Conservation (phyloP, 1,284 basidiomycete genomes). For the Ustilago vetiveriae region DNA sequence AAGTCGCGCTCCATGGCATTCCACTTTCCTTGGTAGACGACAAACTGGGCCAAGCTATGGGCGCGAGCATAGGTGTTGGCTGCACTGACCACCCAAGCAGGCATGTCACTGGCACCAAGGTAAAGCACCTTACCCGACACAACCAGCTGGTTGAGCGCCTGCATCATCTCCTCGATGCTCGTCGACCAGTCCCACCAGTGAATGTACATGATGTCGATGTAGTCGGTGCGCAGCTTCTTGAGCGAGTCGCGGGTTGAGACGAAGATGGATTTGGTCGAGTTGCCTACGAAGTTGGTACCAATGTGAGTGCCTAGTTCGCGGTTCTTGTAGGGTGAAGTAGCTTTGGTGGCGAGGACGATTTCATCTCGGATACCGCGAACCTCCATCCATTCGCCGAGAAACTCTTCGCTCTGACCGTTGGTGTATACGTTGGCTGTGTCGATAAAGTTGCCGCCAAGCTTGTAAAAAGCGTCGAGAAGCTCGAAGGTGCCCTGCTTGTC, state of each 20-base stretch:
- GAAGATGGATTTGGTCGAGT: conserved; percentile 61
- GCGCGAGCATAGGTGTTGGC: conserved; percentile 72
- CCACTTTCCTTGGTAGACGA: conserved; percentile 74
- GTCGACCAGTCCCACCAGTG: conserved; percentile 73
- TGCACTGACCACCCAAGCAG: conserved; percentile 72
- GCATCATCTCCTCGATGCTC: conserved; percentile 73
- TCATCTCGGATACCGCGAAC: conserved; percentile 72
- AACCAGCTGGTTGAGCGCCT: conserved; percentile 70
- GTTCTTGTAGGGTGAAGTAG: conserved; percentile 65
- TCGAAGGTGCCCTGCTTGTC: conserved; percentile 43
- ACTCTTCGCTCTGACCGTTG: conserved; percentile 71
- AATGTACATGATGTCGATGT: conserved; percentile 71
- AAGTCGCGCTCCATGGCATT: conserved; percentile 71
- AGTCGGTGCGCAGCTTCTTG: conserved; percentile 73
- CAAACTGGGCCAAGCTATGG: conserved; percentile 71
- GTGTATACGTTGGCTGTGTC: conserved; percentile 73
- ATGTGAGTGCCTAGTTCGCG: conserved; percentile 46
- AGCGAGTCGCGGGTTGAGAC: conserved; percentile 67
- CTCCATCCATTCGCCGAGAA: conserved; percentile 74
- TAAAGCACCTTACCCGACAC: conserved; percentile 71
- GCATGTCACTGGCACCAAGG: conserved; percentile 70
- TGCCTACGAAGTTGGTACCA: conserved; percentile 70
- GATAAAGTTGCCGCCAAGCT: conserved; percentile 71
- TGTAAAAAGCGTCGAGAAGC: conserved; percentile 50
- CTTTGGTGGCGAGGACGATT: conserved; percentile 73